Base-by-base conservation (phyloP, 164 flowering plant species). In the Nelumbo lutea region DNA sequence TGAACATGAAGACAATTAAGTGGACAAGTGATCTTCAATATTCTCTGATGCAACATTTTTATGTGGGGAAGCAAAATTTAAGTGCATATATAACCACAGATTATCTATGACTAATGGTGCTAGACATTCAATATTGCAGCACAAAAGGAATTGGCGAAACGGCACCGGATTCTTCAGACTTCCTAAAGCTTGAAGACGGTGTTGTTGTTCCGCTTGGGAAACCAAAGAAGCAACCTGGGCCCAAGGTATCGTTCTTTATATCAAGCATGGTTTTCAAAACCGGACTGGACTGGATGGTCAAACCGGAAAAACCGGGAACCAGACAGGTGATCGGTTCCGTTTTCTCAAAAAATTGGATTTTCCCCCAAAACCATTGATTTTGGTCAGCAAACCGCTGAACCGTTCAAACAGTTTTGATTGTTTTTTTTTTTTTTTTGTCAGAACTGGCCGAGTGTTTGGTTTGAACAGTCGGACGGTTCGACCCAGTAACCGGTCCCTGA, bases 131-230 rank as follows among this genome's bases (percentile, higher is more conserved):
- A 58, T 62, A 56, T 72, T 79, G 75, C 93, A 94, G 98, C 85
- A 90, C 97, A 60, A 94, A 94, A 79, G 98, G 97, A 69, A 89
- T 94, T 8, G 97, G 96, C 51, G 60, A 75, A 63, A 90, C 95
- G 45, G 88, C 86, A 0, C 98, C 97, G n/a, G 87, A 88, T 79
- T 59, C 77, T 3, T 83, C 86, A 6, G 82, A 87, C 75, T 85
- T 84, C 50, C 70, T 73, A 51, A 57, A 68, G 9, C 85, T 87
- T 14, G 88, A 90, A 43, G 90, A 90, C 77, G 97, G 93, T 68
- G 77, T 82, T 47, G 64, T 87, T 6, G 95, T 94, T 59, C 98
- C 98, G 61, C 76, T 88, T 1, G 96, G 95, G 61, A 84, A 75
- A 68, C 95, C 98, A 8, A 87, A 81, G 72, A 66, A 80, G 80